Conservation (phyloP, 345 rosid species). For the Populus tremula region DNA sequence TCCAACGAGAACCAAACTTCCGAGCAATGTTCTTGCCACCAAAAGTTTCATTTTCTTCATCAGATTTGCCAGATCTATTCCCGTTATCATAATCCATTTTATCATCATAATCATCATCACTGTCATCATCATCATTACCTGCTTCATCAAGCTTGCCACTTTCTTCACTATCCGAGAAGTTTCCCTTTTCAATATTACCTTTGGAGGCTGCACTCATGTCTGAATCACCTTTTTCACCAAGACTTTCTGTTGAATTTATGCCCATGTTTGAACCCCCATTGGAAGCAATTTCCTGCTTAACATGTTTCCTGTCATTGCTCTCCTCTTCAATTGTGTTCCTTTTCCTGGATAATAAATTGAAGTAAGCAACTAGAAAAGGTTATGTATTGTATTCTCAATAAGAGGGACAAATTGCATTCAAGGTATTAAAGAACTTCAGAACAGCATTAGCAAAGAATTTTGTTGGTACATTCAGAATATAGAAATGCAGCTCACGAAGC, state of each 20-base stretch:
- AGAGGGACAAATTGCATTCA: neutral
- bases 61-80: slow-evolving; percentile 19
- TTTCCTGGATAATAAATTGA: slow-evolving; percentile 37
- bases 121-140: slow-evolving; percentile 4
- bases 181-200: slow-evolving; percentile 16
- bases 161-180: slow-evolving; percentile 20
- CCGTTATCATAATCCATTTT: slow-evolving; percentile 17
- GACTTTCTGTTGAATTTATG: slow-evolving; percentile 21
- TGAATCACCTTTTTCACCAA: slow-evolving; percentile 14
- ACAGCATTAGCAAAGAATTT: neutral
- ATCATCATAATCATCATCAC: slow-evolving; percentile 19
- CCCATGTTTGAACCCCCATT: slow-evolving; percentile 14
- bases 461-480: neutral
- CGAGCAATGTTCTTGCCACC: slow-evolving; percentile 6
- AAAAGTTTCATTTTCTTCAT: slow-evolving; percentile 10
- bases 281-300: slow-evolving; percentile 13
- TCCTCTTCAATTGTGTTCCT: slow-evolving; percentile 26
- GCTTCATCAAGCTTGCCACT: slow-evolving; percentile 27
- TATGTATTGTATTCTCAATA: neutral
- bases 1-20: slow-evolving; percentile 30
- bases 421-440: neutral
- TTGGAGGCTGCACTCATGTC: slow-evolving; percentile 20
- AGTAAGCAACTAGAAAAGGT: slow-evolving; percentile 7
- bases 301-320: slow-evolving; percentile 20
- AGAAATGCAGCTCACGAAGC: neutral